Conservation (phyloP, 2,329 filamentous ascomycete genomes). For the Beauveria sp. region DNA sequence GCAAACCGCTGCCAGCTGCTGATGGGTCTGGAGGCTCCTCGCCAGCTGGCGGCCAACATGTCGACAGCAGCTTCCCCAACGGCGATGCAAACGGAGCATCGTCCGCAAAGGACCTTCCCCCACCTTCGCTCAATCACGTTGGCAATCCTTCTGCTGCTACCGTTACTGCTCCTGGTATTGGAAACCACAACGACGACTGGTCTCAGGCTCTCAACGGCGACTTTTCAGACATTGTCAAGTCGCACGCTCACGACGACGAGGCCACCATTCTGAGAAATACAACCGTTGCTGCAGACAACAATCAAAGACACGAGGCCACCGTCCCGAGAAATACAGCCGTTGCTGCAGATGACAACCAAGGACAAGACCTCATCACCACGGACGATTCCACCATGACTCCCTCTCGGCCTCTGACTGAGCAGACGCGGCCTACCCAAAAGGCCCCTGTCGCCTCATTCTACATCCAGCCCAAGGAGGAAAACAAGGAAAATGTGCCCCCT, state of each 20-base stretch:
- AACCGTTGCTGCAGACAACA: background rate
- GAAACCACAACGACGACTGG: conserved; percentile 1
- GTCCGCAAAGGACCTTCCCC: background rate
- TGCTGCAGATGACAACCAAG: background rate
- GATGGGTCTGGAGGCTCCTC: background rate
- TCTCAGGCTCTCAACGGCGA: background rate
- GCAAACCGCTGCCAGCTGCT: conserved; percentile 6
- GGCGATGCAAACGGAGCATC: background rate
- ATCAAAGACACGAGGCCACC: background rate
- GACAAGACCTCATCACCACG: background rate
- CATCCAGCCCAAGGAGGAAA: background rate
- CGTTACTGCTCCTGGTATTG: background rate
- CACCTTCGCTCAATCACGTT: background rate
- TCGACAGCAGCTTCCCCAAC: background rate
- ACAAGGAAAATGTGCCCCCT: conserved; percentile 12
- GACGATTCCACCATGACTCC: conserved; percentile 3
- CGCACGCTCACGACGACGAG: conserved; percentile 1
- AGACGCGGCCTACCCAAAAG: conserved; percentile 36
- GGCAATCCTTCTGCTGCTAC: background rate
- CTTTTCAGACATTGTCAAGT: conserved; percentile 5
- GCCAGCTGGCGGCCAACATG: conserved; percentile 8
- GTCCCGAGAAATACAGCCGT: background rate
- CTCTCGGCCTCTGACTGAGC: conserved; percentile 16
- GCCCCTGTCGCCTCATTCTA: background rate
- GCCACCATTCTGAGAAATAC: background rate